Percentiles rank a stretch among this genome's conserved stretches.
phyloP scores from a whole-genome alignment of 345 rosid species.

The Brassica napus region DNA sequence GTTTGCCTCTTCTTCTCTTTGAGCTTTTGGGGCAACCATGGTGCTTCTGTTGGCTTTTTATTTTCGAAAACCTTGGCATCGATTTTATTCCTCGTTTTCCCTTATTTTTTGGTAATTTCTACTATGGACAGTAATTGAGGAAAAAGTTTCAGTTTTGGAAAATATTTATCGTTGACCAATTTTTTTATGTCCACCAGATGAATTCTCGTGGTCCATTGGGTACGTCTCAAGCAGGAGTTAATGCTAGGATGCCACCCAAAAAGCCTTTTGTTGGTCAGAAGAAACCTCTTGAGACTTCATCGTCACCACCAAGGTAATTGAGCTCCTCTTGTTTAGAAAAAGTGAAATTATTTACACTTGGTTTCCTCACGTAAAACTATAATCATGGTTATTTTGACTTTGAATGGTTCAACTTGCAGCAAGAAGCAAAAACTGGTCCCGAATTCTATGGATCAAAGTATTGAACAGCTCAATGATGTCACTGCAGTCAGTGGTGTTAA shows the following conservation, averaged over 20 bases:
- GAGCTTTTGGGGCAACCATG: background rate
- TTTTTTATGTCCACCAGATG: conserved; percentile 44
- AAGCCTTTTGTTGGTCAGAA: conserved; percentile 75
- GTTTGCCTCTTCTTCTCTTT: background rate
- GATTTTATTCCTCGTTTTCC: background rate
- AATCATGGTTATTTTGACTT: conserved; percentile 18
- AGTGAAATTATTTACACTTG: background rate
- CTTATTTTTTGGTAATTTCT: background rate
- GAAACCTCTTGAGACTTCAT: conserved; percentile 87
- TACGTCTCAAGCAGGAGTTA: conserved; percentile 54
- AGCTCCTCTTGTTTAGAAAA: conserved; percentile 8
- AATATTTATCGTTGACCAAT: background rate
- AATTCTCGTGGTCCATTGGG: conserved; percentile 54
- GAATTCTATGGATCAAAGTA: conserved; percentile 83
- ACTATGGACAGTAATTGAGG: background rate
- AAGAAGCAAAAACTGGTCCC: conserved; percentile 96
- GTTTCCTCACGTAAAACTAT: background rate
- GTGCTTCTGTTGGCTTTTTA: background rate
- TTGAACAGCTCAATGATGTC: conserved; percentile 97
- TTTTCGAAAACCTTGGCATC: background rate
- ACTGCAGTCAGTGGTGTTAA: conserved; percentile 99
- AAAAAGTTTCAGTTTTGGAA: background rate
- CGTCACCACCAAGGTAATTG: conserved; percentile 68
- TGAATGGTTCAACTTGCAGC: conserved; percentile 47
- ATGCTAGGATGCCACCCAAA: conserved; percentile 62